Conservation (phyloP, 768 basidiomycete genomes). For the Termitomyces sp. region DNA sequence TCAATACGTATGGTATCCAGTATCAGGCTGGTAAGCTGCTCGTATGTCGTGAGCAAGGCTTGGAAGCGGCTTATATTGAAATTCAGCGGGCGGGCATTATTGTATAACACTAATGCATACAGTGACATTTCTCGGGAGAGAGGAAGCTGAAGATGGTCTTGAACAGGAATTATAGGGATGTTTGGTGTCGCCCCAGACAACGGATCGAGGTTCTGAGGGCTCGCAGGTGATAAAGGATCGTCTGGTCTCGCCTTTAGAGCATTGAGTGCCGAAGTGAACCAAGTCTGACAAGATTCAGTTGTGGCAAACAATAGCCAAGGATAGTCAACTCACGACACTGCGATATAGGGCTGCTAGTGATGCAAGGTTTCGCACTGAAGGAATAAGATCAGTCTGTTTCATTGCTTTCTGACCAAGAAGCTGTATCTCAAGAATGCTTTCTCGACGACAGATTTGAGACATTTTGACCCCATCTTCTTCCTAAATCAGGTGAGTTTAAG, state of each 20-base stretch:
- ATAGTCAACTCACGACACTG: slow-evolving; percentile 64
- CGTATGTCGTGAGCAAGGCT: slow-evolving; percentile 84
- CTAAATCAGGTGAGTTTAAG: slow-evolving; percentile 18
- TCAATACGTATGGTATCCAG: slow-evolving; percentile 86
- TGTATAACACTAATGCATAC: slow-evolving; percentile 38
- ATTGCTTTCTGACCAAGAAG: slow-evolving; percentile 53
- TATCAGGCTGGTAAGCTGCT: slow-evolving; percentile 82
- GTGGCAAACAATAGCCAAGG: background rate
- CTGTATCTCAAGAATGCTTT: slow-evolving; percentile 72
- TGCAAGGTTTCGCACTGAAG: slow-evolving; percentile 64
- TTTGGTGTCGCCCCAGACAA: slow-evolving; percentile 41
- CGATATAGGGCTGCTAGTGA: slow-evolving; percentile 76
- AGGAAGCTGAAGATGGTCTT: slow-evolving; percentile 60
- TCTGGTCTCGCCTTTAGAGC: slow-evolving; percentile 59
- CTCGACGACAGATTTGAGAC: slow-evolving; percentile 62
- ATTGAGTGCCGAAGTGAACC: slow-evolving; percentile 76
- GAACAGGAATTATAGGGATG: slow-evolving; percentile 33
- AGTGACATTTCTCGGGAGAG: slow-evolving; percentile 85
- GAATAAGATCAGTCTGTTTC: slow-evolving; percentile 58
- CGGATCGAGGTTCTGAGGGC: slow-evolving; percentile 44
- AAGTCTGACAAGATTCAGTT: slow-evolving; percentile 44
- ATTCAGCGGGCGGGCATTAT: background rate
- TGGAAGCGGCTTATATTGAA: slow-evolving; percentile 69
- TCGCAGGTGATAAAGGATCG: slow-evolving; percentile 45
- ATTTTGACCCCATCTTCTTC: slow-evolving; percentile 34